Conservation (phyloP, 495 filamentous ascomycete genomes). For the Evernia prunastri region DNA sequence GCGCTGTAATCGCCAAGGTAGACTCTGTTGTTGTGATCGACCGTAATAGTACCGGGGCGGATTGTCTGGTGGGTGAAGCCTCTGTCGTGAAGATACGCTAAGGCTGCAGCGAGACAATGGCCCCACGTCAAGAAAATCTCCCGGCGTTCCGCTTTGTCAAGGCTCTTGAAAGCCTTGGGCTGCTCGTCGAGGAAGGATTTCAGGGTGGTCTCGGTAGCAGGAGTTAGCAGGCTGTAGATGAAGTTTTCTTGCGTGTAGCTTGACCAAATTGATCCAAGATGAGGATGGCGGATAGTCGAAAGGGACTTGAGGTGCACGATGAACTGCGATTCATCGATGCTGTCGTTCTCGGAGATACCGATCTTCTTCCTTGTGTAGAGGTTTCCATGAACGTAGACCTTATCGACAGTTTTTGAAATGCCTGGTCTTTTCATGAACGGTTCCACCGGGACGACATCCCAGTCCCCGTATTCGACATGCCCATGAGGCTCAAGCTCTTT, state of each 20-base stretch:
- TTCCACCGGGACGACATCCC: conserved; percentile 76
- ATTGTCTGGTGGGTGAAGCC: conserved; percentile 74
- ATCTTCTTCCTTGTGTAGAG: conserved; percentile 68
- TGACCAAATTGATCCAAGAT: conserved; percentile 72
- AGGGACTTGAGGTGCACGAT: conserved; percentile 62
- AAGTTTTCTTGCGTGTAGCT: conserved; percentile 69
- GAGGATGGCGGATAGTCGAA: conserved; percentile 66
- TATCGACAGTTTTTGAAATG: conserved; percentile 53
- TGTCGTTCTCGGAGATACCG: conserved; percentile 48
- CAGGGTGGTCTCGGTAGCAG: conserved; percentile 67
- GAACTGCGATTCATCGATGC: conserved; percentile 39
- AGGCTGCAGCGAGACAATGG: conserved; percentile 72
- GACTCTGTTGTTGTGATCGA: conserved; percentile 64
- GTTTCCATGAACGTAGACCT: conserved; percentile 56
- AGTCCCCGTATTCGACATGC: conserved; percentile 65
- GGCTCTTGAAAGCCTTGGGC: conserved; percentile 58
- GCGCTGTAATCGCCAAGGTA: conserved; percentile 68
- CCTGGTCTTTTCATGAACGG: conserved; percentile 50
- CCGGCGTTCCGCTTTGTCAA: conserved; percentile 66
- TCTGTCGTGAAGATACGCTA: conserved; percentile 68
- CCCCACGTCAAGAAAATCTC: conserved; percentile 74
- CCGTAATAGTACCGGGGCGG: conserved; percentile 72
- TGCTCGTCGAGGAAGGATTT: conserved; percentile 67
- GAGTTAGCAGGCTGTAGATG: conserved; percentile 72
- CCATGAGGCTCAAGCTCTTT: conserved; percentile 62